Base-by-base conservation (phyloP, 2,329 filamentous ascomycete genomes). In the Herpomyces periplanetae region DNA sequence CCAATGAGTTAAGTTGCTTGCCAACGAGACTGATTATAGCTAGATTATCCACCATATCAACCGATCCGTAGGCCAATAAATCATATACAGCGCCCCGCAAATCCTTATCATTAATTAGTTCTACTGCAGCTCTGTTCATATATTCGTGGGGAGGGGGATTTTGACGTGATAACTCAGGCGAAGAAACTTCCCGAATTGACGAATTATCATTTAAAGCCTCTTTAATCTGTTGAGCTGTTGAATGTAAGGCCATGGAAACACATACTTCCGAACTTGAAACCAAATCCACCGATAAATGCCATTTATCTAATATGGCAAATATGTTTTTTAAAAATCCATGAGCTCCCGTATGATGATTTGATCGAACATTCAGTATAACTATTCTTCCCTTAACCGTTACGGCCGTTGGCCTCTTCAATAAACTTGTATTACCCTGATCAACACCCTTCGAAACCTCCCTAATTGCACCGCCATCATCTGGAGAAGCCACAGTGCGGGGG, bases 371-470 rank as follows among this genome's bases (percentile, higher is more conserved):
- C 32, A 96, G 68, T 27, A 96, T 71, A 17, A 75, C 62, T 34
- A 96, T 91, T 34, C 71, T 64, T 40, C 80, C 66, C 45, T 96
- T 96, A 44, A 88, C 85, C 6, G 80, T 96, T 8, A 96, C 75
- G 4, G 80, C 66, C 2, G 66, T 80, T 10, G 66, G 66, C 15
- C 64, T 47, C 40, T 63, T 69, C 7, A 61, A 61, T n/a, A n/a
- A n/a, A n/a, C n/a, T n/a, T n/a, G n/a, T n/a, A n/a, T n/a, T n/a
- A n/a, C n/a, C n/a, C n/a, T n/a, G n/a, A n/a, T n/a, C n/a, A n/a
- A n/a, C n/a, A n/a, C n/a, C n/a, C n/a, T n/a, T n/a, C n/a, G n/a
- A n/a, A n/a, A n/a, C n/a, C n/a, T n/a, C n/a, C n/a, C n/a, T n/a
- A n/a, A n/a, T n/a, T n/a, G n/a, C n/a, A n/a, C n/a, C n/a, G n/a